Evolutionary conservation across 306 rosid species (phyloP).

Genomic region (Rubus idaeus): DNA sequence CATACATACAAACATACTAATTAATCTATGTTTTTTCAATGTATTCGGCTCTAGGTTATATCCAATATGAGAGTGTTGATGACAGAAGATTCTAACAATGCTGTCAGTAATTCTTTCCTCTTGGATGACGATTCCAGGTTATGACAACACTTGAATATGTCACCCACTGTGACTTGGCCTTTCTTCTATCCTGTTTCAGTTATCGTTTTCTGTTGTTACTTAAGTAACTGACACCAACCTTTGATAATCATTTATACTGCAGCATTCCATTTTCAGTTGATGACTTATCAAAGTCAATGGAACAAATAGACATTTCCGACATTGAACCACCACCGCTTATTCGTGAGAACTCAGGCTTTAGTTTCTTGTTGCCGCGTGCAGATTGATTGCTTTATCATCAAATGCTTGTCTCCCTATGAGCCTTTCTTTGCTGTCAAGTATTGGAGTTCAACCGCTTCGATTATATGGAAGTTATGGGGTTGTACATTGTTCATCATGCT

Average conservation of each 20-base stretch:
- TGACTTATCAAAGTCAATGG: conserved; percentile 91
- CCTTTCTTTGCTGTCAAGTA: neutral
- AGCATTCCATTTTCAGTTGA: conserved; percentile 98
- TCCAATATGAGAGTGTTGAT: conserved; percentile 88
- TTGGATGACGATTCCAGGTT: conserved; percentile 98
- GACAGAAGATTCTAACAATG: conserved; percentile 90
- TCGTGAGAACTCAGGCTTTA: conserved; percentile 94
- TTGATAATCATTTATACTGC: conserved; percentile 18
- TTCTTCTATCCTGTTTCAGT: neutral
- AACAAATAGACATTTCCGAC: conserved; percentile 74
- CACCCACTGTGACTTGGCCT: neutral
- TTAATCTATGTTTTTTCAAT: neutral
- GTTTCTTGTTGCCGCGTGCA: conserved; percentile 80
- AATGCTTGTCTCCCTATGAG: neutral
- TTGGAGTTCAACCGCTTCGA: conserved; percentile 8
- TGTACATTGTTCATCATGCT: conserved; percentile 29
- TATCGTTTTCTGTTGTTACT: neutral
- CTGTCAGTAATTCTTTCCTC: conserved; percentile 97
- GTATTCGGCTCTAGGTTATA: conserved; percentile 55
- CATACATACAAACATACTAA: neutral
- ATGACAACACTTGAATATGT: neutral
- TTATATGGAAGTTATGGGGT: conserved; percentile 17
- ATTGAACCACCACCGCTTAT: conserved; percentile 96
- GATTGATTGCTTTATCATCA: conserved; percentile 47
- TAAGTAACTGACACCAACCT: neutral